Evolutionary conservation across 148 eudicot genomes (phyloP).

Genomic region (Talinum fruticosum): DNA sequence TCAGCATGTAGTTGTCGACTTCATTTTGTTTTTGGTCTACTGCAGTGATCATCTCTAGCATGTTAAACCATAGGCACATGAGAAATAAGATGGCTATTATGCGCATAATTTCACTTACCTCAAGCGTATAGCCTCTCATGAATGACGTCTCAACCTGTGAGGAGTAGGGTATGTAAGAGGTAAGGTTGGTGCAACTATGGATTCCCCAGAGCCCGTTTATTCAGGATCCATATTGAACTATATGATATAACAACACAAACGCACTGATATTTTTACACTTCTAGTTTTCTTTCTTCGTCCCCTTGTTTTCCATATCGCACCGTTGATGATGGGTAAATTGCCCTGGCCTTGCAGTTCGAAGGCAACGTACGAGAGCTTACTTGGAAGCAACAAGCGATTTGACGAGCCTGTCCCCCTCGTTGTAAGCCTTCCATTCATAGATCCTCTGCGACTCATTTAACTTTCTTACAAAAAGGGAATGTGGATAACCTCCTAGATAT

Average conservation of each 20-base stretch:
- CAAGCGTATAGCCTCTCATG: too few species aligned
- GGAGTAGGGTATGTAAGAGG: too few species aligned
- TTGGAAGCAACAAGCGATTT: conserved; percentile 65
- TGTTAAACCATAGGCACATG: background rate
- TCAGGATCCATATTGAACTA: too few species aligned
- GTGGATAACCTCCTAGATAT: background rate
- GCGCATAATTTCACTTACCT: too few species aligned
- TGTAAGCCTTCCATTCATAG: conserved; percentile 40
- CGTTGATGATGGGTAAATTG: conserved; percentile 17
- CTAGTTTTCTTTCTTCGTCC: background rate
- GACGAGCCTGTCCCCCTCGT: conserved; percentile 66
- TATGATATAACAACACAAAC: too few species aligned
- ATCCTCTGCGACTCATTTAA: background rate
- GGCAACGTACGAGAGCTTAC: conserved; percentile 69
- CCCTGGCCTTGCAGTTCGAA: conserved; percentile 69
- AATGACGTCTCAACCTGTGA: too few species aligned
- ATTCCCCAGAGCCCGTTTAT: too few species aligned
- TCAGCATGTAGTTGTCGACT: too few species aligned
- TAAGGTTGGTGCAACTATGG: too few species aligned
- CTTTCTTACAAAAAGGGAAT: background rate
- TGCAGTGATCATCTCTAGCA: background rate
- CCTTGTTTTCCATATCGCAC: background rate
- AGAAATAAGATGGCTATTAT: too few species aligned
- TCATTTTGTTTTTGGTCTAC: background rate
- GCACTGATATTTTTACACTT: background rate